phyloP scores from a whole-genome alignment of 495 filamentous ascomycete genomes.

The Penicillium dipodomyicola region DNA sequence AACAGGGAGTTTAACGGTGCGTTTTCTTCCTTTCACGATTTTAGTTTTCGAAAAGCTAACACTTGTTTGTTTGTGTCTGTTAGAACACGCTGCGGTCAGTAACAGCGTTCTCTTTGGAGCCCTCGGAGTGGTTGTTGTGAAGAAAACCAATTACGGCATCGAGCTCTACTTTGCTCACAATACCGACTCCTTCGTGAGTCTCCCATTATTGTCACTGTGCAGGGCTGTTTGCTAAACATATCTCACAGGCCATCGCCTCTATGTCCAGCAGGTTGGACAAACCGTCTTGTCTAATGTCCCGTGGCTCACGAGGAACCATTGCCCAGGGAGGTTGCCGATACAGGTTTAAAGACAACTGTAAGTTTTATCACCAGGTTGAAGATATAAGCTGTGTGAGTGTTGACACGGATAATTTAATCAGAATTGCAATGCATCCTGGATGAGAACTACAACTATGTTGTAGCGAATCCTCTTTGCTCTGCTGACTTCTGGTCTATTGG shows the following conservation, averaged over 20 bases:
- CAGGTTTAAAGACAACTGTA: background rate
- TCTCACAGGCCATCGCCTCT: slow-evolving; percentile 67
- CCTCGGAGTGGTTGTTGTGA: slow-evolving; percentile 80
- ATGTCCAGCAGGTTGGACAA: slow-evolving; percentile 73
- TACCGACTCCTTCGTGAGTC: slow-evolving; percentile 77
- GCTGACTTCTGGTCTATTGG: too few relatives aligned
- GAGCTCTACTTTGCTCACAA: slow-evolving; percentile 89
- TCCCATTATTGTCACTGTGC: background rate
- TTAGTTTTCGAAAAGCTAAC: slow-evolving; percentile 18
- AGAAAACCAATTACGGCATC: slow-evolving; percentile 67
- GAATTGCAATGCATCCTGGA: background rate
- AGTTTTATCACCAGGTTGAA: background rate
- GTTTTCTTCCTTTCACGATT: slow-evolving; percentile 6
- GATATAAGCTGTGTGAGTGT: background rate
- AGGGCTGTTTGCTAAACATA: slow-evolving; percentile 14
- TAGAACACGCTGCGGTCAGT: slow-evolving; percentile 70
- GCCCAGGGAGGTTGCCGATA: slow-evolving; percentile 41
- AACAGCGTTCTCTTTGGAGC: slow-evolving; percentile 69
- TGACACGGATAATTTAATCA: background rate
- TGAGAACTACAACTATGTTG: background rate
- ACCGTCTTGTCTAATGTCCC: slow-evolving; percentile 81
- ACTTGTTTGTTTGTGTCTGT: background rate
- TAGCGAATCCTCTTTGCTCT: background rate
- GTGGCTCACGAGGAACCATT: slow-evolving; percentile 44
- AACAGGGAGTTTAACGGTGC: slow-evolving; percentile 73